These are phyloP conservation scores for Xylariaceae sp. DNA, from an alignment of 2,329 filamentous ascomycete species.

Conservation along the genomic window DNA sequence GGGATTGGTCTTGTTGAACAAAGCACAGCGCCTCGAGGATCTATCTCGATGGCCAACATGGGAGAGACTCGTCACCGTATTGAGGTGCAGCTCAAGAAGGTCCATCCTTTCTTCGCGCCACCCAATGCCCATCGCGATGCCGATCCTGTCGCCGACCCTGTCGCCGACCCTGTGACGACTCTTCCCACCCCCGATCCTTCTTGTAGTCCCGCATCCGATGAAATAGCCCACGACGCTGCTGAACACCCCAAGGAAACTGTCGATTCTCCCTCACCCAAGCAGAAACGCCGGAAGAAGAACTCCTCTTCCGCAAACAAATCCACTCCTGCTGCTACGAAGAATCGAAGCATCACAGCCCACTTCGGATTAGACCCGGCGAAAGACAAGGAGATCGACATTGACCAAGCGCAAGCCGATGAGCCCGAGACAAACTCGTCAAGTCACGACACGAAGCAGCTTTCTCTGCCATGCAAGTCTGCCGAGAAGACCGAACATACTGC, in stretches of 20 bases:
- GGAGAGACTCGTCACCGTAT: slow-evolving; percentile 34
- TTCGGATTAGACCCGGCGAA: slow-evolving; percentile 13
- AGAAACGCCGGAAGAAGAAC: slow-evolving; percentile 42
- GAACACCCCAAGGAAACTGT: slow-evolving; percentile 22
- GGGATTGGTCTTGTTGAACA: slow-evolving; percentile 2
- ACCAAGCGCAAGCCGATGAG: slow-evolving; percentile 5
- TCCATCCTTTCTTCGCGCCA: slow-evolving; percentile 51
- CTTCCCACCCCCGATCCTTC: slow-evolving; percentile 31
- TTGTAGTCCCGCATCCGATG: slow-evolving; percentile 29
- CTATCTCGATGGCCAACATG: slow-evolving; percentile 37
- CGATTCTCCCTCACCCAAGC: slow-evolving; percentile 29
- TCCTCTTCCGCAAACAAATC: slow-evolving; percentile 23
- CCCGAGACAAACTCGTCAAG: neutral
- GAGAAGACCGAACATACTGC: neutral
- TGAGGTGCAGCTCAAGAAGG: slow-evolving; percentile 38
- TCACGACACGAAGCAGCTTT: neutral
- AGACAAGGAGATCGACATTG: neutral
- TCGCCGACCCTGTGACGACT: slow-evolving; percentile 15
- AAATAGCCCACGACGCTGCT: slow-evolving; percentile 8
- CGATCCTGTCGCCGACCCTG: slow-evolving; percentile 13
- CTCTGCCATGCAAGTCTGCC: neutral
- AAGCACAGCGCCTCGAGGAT: slow-evolving; percentile 2
- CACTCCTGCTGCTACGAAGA: slow-evolving; percentile 5
- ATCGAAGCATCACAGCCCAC: slow-evolving; percentile 18
- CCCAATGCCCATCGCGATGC: slow-evolving; percentile 23